Evolutionary conservation across 306 rosid genomes (phyloP), one percentile per base, ranked within the genome.

Genomic region (Castanea sativa): DNA sequence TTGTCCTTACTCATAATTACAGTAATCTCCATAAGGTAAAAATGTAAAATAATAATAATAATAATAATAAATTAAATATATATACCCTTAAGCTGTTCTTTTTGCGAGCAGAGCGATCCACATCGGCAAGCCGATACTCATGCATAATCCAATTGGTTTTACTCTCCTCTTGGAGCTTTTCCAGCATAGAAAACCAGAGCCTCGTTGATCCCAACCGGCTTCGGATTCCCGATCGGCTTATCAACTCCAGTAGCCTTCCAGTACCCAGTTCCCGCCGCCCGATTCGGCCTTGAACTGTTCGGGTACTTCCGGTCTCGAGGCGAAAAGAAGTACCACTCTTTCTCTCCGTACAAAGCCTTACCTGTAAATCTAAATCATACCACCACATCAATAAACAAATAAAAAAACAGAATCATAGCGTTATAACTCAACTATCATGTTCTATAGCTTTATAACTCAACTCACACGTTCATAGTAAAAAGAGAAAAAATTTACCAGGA

Each of bases 161-260:
- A 23, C 78, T 93, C 99, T 2, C 98, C 99, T 76, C 86, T 89
- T 0, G 97, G 99, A 1, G 99, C 98, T 81, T 96, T 96, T 5
- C 99, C 98, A 0, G 96, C 73, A 73, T 96, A 96, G 70, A 96
- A 96, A 13, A 96, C 99, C 89, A 96, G 20, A 6, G 99, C 99
- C 83, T 96, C 93, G 80, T 96, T 96, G 27, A 96, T 96, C 56
- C 98, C 99, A 10, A 91, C 89, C 71, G 99, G 85, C 74, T 93
- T 93, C 1, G 98, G 99, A 1, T 78, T 53, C 3, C 98, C 97
- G 12, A 96, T 96, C 8, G 99, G 98, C 68, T 96, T 96, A 82
- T 93, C 98, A 0, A 97, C 98, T 4, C 99, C 99, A 55, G 99
- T 96, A 55, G 97, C 99, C 87, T 96, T 96, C 99, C 98, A 96